Conservation (phyloP, 371 early-diverging fungal genomes). For the Mucor saturninus region DNA sequence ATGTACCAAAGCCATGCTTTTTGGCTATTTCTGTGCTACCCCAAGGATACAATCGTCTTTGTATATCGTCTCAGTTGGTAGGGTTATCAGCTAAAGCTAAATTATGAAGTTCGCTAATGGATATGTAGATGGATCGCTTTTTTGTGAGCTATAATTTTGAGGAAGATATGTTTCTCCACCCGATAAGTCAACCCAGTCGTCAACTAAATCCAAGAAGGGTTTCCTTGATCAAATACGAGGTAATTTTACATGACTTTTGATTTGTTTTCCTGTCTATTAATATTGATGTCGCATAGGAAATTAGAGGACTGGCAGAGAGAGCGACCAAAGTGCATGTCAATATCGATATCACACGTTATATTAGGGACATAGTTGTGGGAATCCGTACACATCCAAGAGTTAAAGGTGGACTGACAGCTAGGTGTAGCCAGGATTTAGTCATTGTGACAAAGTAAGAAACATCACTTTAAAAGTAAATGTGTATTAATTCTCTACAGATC, state of each 20-base stretch:
- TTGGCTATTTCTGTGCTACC: constrained; percentile 41
- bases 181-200: constrained; percentile 4
- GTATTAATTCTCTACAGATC: constrained; percentile 33
- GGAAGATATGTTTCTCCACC: constrained; percentile 37
- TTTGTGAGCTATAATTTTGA: constrained; percentile 59
- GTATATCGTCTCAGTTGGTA: constrained; percentile 44
- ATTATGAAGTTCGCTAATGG: background rate
- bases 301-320: constrained; percentile 50
- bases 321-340: constrained; percentile 58
- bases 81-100: background rate
- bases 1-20: constrained; percentile 58
- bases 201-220: constrained; percentile 20
- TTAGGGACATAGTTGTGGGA: constrained; percentile 67
- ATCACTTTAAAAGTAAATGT: background rate
- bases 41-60: constrained; percentile 28
- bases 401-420: constrained; percentile 64
- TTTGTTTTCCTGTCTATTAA: background rate
- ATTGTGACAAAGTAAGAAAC: constrained; percentile 54
- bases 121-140: constrained; percentile 55
- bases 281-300: constrained; percentile 43
- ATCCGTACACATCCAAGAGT: constrained; percentile 64
- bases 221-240: constrained; percentile 38
- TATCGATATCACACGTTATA: constrained; percentile 64
- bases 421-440: constrained; percentile 62
- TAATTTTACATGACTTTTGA: background rate